Conservation (phyloP, 352 stramenopile genomes). For the Globisporangium abappressorium region DNA sequence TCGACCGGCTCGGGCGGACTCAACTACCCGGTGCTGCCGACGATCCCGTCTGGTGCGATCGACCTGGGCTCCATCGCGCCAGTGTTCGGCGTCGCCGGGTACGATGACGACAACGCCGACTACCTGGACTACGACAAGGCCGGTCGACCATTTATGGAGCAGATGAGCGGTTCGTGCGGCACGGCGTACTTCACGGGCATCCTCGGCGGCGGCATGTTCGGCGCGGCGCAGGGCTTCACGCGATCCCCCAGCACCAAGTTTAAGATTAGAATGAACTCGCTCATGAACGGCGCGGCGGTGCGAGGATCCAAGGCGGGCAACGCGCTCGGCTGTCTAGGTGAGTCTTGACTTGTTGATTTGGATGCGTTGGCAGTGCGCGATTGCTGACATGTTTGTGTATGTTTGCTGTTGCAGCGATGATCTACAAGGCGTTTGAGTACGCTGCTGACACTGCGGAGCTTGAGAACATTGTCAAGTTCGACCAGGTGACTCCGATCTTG, state of each 20-base stretch:
- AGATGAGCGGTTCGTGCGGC: conserved; percentile 75
- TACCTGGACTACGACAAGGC: conserved; percentile 87
- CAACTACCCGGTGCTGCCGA: conserved; percentile 70
- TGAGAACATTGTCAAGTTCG: conserved; percentile 79
- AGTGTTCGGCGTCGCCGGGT: conserved; percentile 79
- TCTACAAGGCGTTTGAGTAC: conserved; percentile 88
- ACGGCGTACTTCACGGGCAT: conserved; percentile 85
- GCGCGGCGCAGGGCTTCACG: conserved; percentile 61
- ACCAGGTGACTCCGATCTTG: conserved; percentile 82
- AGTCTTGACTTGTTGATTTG: conserved; percentile 13
- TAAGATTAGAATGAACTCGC: conserved; percentile 86
- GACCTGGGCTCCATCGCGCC: conserved; percentile 82
- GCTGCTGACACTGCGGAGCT: conserved; percentile 74
- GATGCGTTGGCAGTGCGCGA: not conserved
- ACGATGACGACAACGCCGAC: conserved; percentile 71
- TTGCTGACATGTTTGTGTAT: conserved; percentile 20
- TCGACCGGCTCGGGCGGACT: conserved; percentile 41
- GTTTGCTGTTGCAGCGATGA: conserved; percentile 49
- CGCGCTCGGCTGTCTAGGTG: conserved; percentile 74
- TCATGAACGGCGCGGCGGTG: conserved; percentile 83
- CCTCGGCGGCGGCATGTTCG: conserved; percentile 67
- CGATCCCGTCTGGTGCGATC: conserved; percentile 73
- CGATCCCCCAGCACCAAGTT: conserved; percentile 82
- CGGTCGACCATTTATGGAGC: conserved; percentile 82
- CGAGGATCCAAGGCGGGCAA: conserved; percentile 85